phyloP scores from a whole-genome alignment of 106 monocot species.

The Triglochin maritima region DNA sequence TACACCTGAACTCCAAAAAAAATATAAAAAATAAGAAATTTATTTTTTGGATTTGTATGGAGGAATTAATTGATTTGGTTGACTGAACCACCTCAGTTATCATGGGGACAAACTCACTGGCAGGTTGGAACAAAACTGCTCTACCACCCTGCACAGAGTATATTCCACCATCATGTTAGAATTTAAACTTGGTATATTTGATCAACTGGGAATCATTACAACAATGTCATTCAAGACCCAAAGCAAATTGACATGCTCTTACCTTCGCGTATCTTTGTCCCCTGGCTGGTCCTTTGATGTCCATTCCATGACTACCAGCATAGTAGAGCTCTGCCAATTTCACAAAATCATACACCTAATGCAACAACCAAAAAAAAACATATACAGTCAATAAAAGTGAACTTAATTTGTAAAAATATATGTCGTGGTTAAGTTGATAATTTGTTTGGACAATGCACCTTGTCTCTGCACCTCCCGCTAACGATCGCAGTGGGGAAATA shows the following conservation, averaged over 20 bases:
- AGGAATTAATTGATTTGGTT: neutral
- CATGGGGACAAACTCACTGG: constrained; percentile 57
- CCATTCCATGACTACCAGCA: constrained; percentile 91
- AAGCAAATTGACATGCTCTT: neutral
- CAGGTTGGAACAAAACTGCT: constrained; percentile 50
- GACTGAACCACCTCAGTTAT: constrained; percentile 40
- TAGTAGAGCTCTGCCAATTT: constrained; percentile 67
- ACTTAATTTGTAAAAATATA: too few species aligned
- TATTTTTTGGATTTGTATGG: neutral
- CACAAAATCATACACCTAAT: constrained; percentile 64
- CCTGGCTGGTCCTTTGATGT: constrained; percentile 52
- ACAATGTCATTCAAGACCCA: too few species aligned
- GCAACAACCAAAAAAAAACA: neutral
- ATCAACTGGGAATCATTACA: too few species aligned
- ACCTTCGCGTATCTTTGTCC: constrained; percentile 10
- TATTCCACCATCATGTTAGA: neutral
- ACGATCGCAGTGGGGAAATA: constrained; percentile 12
- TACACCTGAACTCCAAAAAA: constrained; percentile 31
- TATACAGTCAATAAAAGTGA: neutral
- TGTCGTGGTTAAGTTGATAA: too few species aligned
- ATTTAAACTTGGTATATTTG: neutral
- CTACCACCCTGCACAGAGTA: neutral
- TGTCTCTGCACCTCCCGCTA: constrained; percentile 13
- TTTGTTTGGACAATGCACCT: neutral
- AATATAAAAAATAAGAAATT: too few species aligned